Evolutionary conservation across 352 stramenopile genomes (phyloP).

Genomic region (Thraustotheca clavata): DNA sequence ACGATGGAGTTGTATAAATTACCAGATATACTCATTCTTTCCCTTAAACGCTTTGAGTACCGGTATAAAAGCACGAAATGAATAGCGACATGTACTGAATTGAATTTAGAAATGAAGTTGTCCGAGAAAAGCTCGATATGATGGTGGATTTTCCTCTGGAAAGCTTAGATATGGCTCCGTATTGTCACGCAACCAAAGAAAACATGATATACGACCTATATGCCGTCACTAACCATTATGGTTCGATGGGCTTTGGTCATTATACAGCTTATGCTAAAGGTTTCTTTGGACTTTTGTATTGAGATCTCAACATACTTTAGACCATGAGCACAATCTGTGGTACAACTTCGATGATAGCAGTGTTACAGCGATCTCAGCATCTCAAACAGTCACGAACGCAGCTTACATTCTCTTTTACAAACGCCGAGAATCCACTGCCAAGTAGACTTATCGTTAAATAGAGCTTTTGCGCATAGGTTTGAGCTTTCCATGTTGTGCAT

Average conservation of each 20-base stretch:
- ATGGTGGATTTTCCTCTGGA: slow-evolving; percentile 85
- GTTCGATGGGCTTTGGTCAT: slow-evolving; percentile 83
- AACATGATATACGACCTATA: slow-evolving; percentile 78
- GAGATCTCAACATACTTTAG: slow-evolving; percentile 5
- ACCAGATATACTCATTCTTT: slow-evolving; percentile 75
- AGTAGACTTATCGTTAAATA: neutral
- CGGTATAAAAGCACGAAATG: slow-evolving; percentile 18
- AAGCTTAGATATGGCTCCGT: slow-evolving; percentile 70
- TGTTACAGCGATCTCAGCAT: slow-evolving; percentile 42
- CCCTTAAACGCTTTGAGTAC: slow-evolving; percentile 86
- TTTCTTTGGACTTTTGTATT: neutral
- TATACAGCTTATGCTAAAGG: slow-evolving; percentile 79
- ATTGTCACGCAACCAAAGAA: slow-evolving; percentile 48
- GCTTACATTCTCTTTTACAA: slow-evolving; percentile 89
- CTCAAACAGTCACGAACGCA: slow-evolving; percentile 66
- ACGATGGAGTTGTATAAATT: slow-evolving; percentile 76
- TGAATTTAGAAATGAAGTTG: slow-evolving; percentile 37
- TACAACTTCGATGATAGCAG: slow-evolving; percentile 81
- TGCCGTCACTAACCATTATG: slow-evolving; percentile 86
- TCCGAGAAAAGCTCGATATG: slow-evolving; percentile 75
- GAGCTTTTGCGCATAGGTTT: neutral
- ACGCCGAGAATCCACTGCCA: slow-evolving; percentile 22
- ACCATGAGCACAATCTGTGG: slow-evolving; percentile 51
- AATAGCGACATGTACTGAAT: neutral
- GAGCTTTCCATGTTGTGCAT: neutral